phyloP scores from a whole-genome alignment of 495 filamentous ascomycete genomes.

The Acidomyces sp. region DNA sequence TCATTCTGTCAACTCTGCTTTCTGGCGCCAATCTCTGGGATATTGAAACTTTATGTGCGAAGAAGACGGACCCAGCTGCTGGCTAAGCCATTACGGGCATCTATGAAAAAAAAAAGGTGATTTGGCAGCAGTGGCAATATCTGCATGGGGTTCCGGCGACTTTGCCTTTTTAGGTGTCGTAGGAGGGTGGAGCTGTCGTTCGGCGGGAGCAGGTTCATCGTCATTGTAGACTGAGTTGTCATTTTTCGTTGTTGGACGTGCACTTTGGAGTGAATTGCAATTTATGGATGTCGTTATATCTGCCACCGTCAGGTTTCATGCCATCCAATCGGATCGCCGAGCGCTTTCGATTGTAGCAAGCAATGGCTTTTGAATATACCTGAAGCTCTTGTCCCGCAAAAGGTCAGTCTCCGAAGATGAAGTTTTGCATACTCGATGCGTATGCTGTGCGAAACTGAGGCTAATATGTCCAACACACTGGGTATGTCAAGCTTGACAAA shows the following conservation, averaged over 20 bases:
- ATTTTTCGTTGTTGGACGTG: background rate
- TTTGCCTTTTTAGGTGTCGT: constrained; percentile 2
- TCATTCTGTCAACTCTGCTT: no score
- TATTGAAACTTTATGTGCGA: constrained; percentile 1
- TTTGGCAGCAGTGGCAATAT: constrained; percentile 2
- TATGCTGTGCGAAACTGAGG: background rate
- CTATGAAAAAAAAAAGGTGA: background rate
- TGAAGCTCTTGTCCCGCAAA: constrained; percentile 2
- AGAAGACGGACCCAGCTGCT: constrained; percentile 1
- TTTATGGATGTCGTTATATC: background rate
- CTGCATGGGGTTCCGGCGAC: constrained; percentile 1
- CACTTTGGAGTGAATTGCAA: constrained; percentile 5
- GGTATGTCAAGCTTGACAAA: background rate
- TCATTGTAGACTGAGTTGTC: constrained; percentile 3
- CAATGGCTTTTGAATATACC: background rate
- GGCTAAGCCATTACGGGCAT: constrained; percentile 3
- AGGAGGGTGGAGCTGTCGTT: background rate
- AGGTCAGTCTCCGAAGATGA: background rate
- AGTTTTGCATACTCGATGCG: constrained; percentile 1
- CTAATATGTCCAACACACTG: background rate
- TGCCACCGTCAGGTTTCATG: constrained; percentile 1
- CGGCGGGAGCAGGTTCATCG: constrained; percentile 1
- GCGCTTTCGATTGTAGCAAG: background rate
- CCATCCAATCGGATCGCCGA: background rate
- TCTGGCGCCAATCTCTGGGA: constrained; percentile 1